Base-by-base conservation (phyloP, 1,284 basidiomycete species). In the Pascua sp. region DNA sequence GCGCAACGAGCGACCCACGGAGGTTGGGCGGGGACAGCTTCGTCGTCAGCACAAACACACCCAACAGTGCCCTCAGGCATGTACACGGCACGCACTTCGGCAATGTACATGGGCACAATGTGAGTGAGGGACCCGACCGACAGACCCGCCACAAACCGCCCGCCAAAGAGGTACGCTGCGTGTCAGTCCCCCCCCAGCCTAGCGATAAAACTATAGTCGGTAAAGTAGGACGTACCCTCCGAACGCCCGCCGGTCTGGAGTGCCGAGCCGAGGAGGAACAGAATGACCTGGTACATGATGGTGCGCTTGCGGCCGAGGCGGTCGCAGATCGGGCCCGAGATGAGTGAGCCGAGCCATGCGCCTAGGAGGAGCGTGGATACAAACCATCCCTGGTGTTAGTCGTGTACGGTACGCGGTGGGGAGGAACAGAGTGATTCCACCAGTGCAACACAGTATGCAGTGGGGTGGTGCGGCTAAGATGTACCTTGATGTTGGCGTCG, bases 21-120 rank as follows among this genome's bases (percentile, higher is more conserved):
- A 90, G 85, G 75, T 88, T 86, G 4, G 87, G 85, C 24, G 87
- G 87, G 1, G 86, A 83, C 50, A 89, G 51, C 42, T 86, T 84
- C 46, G 84, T 81, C 24, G 7, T 32, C 24, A 32, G 24, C 24
- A 32, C 24, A 32, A 32, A 4, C 24, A 32, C 24, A 32, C 24
- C 24, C 24, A 7, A 32, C 24, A 32, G 24, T 32, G 24, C 24
- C 24, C 24, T 4, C 24, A 7, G 7, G 24, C 24, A 32, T 7
- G 7, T 32, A 3, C 3, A 32, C 24, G 24, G 24, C 24, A 32
- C 24, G 24, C 24, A 32, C 24, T 7, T 72, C 70, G 12, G 73
- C 64, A 47, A 73, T 69, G 59, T 70, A 72, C 32, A 72, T 54
- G 47, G 77, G 76, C 12, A 74, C 67, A 32, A 51, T 18, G 17